Percentiles rank a stretch among this genome's conserved stretches.
These are phyloP conservation scores for Zelopaecilomyces penicillatus DNA, from an alignment of 2,329 filamentous ascomycete genomes.

Conservation along the genomic window DNA sequence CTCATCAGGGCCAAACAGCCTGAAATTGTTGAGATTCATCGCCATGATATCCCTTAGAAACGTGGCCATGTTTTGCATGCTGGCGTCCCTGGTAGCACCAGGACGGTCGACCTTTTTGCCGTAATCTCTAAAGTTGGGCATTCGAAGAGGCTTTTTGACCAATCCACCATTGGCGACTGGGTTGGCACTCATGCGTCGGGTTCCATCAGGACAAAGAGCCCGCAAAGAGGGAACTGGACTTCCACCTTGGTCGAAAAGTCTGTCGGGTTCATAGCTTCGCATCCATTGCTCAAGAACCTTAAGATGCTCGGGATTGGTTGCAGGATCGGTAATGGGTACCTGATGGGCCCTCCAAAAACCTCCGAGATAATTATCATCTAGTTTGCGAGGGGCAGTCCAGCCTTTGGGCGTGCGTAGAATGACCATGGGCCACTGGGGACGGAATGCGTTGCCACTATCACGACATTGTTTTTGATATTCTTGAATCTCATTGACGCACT, in stretches of 20 bases:
- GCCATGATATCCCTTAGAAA: conserved; percentile 62
- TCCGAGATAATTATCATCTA: conserved; percentile 61
- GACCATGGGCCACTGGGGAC: conserved; percentile 72
- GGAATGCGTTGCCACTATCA: conserved; percentile 58
- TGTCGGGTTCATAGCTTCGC: conserved; percentile 65
- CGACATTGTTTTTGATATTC: conserved; percentile 64
- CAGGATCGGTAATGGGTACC: conserved; percentile 64
- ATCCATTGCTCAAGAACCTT: conserved; percentile 68
- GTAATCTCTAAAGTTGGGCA: conserved; percentile 65
- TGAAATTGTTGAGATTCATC: conserved; percentile 59
- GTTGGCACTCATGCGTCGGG: conserved; percentile 67
- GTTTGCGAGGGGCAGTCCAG: conserved; percentile 66
- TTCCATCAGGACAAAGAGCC: conserved; percentile 56
- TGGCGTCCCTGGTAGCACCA: conserved; percentile 47
- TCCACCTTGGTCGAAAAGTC: conserved; percentile 58
- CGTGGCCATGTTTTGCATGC: conserved; percentile 61
- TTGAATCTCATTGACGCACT: conserved; percentile 61
- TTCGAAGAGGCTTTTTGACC: conserved; percentile 55
- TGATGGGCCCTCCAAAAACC: conserved; percentile 78
- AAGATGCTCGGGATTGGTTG: conserved; percentile 55
- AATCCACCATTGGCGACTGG: conserved; percentile 65
- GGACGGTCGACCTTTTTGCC: conserved; percentile 53
- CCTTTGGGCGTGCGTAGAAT: conserved; percentile 70
- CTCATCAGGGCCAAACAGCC: conserved; percentile 71
- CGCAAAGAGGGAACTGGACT: conserved; percentile 54